Evolutionary conservation across 495 filamentous ascomycete genomes (phyloP).

Genomic region (Penicillium robsamsonii): DNA sequence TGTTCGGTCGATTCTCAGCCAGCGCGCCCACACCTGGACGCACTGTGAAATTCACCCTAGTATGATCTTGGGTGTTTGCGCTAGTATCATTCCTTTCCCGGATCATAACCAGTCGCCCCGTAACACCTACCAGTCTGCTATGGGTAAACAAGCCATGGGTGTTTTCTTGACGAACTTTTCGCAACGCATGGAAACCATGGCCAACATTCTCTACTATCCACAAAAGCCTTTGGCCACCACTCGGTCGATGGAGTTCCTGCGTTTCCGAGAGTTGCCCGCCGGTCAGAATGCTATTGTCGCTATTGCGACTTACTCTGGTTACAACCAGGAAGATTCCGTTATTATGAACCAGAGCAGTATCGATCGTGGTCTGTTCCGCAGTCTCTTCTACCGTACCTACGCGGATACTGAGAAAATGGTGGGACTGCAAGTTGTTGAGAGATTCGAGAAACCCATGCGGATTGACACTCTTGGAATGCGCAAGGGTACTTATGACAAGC

Average conservation of each 20-base stretch:
- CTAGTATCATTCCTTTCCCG: constrained; percentile 98
- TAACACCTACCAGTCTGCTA: constrained; percentile 99
- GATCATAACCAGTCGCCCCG: constrained; percentile 98
- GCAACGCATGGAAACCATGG: constrained; percentile 98
- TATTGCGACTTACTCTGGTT: constrained; percentile 96
- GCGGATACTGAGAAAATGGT: constrained; percentile 93
- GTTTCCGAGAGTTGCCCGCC: constrained; percentile 93
- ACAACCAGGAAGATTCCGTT: constrained; percentile 99
- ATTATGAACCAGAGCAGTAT: constrained; percentile 99
- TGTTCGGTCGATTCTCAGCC: constrained; percentile 79
- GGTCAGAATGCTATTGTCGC: constrained; percentile 99
- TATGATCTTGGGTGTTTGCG: constrained; percentile 97
- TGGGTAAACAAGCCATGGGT: constrained; percentile 99
- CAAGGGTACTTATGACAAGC: constrained; percentile 96
- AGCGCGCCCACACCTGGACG: constrained; percentile 83
- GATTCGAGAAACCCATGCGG: constrained; percentile 92
- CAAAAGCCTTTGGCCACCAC: constrained; percentile 97
- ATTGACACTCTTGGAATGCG: constrained; percentile 84
- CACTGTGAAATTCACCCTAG: constrained; percentile 99
- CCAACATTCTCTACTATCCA: constrained; percentile 97
- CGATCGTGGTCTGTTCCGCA: constrained; percentile 93
- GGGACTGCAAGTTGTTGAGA: constrained; percentile 82
- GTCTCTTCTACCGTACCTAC: constrained; percentile 96
- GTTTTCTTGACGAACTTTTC: constrained; percentile 96
- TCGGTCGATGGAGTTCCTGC: constrained; percentile 96